These are phyloP conservation scores for Mycena galopus DNA, from an alignment of 768 basidiomycete species.

Conservation along the genomic window DNA sequence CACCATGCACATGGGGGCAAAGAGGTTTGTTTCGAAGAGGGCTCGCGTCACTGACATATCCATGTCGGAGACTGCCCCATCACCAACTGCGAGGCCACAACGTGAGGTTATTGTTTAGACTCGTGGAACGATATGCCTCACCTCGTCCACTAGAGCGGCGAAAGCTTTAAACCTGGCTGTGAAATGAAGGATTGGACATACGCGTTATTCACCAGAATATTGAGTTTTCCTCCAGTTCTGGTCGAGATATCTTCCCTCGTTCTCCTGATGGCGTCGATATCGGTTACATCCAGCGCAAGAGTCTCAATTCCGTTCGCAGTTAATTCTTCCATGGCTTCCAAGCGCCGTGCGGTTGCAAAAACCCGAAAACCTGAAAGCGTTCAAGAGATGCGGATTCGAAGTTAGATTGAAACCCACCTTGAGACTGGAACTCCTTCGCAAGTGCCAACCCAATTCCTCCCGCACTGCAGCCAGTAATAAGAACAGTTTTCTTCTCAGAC, in stretches of 20 bases:
- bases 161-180: neutral
- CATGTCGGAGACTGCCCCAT: neutral
- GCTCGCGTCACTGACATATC: neutral
- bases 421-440: neutral
- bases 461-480: neutral
- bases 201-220: constrained; percentile 2
- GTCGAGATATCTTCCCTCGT: neutral
- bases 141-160: no score
- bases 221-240: constrained; percentile 6
- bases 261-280: neutral
- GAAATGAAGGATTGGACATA: neutral
- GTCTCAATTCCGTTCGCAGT: constrained; percentile 33
- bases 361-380: constrained; percentile 28
- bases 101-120: no score
- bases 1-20: neutral
- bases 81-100: no score
- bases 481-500: neutral
- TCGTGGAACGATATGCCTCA: no score
- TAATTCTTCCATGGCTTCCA: constrained; percentile 36
- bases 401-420: neutral
- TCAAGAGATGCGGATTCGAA: neutral
- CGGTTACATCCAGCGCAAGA: constrained; percentile 42
- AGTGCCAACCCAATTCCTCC: neutral
- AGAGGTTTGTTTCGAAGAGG: neutral
- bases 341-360: constrained; percentile 40